Percentiles rank a stretch among this genome's conserved stretches.
These are phyloP conservation scores for Vigna mungo DNA, from an alignment of 306 rosid species.

Conservation along the genomic window DNA sequence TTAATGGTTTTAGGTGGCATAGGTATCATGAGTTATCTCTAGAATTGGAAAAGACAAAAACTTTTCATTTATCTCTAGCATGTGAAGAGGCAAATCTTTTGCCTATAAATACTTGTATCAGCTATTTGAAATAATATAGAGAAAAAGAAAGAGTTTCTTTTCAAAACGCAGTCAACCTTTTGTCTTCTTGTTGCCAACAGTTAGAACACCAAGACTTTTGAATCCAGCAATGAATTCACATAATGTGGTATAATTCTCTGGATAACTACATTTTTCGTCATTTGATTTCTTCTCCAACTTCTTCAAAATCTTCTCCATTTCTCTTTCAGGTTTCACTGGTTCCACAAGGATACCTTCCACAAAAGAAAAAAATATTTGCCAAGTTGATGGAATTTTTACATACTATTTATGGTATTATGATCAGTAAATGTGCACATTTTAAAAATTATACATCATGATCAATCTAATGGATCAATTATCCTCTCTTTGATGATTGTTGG, in stretches of 20 bases:
- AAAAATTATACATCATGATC: neutral
- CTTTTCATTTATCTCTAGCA: too few relatives aligned
- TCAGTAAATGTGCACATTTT: neutral
- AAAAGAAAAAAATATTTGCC: neutral
- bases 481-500: neutral
- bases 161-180: too few relatives aligned
- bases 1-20: too few relatives aligned
- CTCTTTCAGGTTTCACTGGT: neutral
- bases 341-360: constrained; percentile 36
- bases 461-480: neutral
- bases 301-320: constrained; percentile 12
- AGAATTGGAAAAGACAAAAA: too few relatives aligned
- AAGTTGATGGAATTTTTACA: neutral
- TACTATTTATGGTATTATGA: too few relatives aligned
- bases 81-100: too few relatives aligned
- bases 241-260: constrained; percentile 30
- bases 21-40: too few relatives aligned
- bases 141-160: too few relatives aligned
- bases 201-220: too few relatives aligned
- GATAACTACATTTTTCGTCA: neutral
- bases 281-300: neutral
- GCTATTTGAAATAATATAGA: too few relatives aligned
- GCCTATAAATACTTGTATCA: too few relatives aligned
- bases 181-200: too few relatives aligned
- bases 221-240: neutral